These are phyloP conservation scores for Metroxylon sagu DNA, from an alignment of 176 grass and related monocot genomes.

Conservation along the genomic window DNA sequence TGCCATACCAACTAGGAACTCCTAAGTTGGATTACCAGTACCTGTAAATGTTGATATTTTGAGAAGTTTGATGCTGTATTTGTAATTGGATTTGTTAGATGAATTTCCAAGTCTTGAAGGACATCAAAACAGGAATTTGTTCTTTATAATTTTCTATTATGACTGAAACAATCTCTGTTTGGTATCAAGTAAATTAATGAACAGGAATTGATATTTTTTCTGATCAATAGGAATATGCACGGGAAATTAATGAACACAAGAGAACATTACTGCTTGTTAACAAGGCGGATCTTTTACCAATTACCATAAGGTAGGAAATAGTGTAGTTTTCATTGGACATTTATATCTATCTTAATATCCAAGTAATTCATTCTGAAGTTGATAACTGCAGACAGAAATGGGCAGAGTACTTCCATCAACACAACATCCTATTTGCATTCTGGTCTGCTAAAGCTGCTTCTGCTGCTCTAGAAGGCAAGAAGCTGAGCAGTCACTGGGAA, in stretches of 20 bases:
- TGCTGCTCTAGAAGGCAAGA: conserved; percentile 77
- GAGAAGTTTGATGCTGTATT: no score
- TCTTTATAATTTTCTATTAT: no score
- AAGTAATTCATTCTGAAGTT: conserved; percentile 9
- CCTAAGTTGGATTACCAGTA: no score
- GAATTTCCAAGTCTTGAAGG: no score
- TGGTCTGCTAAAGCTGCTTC: conserved; percentile 94
- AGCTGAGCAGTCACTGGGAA: conserved; percentile 25
- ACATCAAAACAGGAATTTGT: no score
- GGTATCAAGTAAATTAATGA: no score
- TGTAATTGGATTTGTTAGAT: no score
- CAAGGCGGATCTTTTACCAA: conserved; percentile 83
- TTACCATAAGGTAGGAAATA: conserved; percentile 47
- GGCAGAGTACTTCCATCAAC: conserved; percentile 68
- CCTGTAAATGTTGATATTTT: no score
- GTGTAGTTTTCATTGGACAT: neutral
- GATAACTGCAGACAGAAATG: conserved; percentile 55
- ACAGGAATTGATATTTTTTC: neutral
- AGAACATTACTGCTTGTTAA: conserved; percentile 88
- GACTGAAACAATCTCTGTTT: no score
- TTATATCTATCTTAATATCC: no score
- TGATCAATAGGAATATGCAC: conserved; percentile 53
- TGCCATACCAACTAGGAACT: no score
- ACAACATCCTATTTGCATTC: conserved; percentile 71
- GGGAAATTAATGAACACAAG: conserved; percentile 80